phyloP scores from a whole-genome alignment of 108 stramenopile species.

The Skeletonema costatum region DNA sequence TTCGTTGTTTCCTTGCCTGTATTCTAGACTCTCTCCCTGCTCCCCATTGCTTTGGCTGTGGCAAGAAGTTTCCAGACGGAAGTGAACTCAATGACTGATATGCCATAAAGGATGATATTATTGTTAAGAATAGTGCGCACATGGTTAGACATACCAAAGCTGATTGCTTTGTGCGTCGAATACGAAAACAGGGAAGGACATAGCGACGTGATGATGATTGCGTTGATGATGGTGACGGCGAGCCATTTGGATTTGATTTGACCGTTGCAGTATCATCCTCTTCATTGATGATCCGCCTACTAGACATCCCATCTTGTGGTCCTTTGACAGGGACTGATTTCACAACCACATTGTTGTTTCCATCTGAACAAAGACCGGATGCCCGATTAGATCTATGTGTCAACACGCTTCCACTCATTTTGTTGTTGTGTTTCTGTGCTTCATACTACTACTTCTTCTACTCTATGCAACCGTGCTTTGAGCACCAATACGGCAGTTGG shows the following conservation, averaged over 20 bases:
- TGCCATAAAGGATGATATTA: slow-evolving; percentile 29
- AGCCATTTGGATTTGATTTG: slow-evolving; percentile 15
- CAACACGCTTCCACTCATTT: background rate
- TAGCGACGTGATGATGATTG: slow-evolving; percentile 11
- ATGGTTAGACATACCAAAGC: slow-evolving; percentile 14
- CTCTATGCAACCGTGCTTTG: background rate
- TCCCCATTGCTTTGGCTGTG: slow-evolving; percentile 38
- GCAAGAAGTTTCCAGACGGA: slow-evolving; percentile 30
- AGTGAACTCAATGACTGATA: slow-evolving; percentile 20
- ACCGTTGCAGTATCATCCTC: slow-evolving; percentile 12
- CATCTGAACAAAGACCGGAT: background rate
- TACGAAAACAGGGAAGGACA: slow-evolving; percentile 45
- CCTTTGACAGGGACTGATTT: background rate
- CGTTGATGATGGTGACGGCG: background rate
- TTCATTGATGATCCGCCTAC: slow-evolving; percentile 2
- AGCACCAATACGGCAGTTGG: too few relatives aligned
- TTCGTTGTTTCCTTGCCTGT: slow-evolving; percentile 2
- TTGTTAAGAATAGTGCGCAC: slow-evolving; percentile 25
- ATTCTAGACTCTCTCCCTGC: slow-evolving; percentile 34
- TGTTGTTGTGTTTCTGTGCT: background rate
- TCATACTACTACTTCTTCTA: background rate
- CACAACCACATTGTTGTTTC: background rate
- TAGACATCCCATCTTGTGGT: background rate
- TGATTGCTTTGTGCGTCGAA: slow-evolving; percentile 19
- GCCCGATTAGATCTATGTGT: background rate